Base-by-base conservation (phyloP, 1,284 basidiomycete genomes). In the Malassezia slooffiae region DNA sequence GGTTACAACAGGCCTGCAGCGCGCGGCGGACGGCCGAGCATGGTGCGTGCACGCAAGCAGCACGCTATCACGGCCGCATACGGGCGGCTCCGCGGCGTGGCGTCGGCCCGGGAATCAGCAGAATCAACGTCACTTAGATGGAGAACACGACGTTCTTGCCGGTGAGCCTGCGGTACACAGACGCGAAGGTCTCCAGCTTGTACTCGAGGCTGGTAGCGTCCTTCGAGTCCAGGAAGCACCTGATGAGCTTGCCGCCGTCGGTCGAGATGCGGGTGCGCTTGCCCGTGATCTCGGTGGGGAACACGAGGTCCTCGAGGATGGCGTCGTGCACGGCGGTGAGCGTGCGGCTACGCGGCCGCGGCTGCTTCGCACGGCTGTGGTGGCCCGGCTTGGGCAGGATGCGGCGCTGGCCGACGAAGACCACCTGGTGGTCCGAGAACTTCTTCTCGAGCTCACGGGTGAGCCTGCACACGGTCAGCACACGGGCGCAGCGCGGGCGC, bases 371-470 rank as follows among this genome's bases (percentile, higher is more conserved):
- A 57, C 84, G 83, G 46, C 87, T 87, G 70, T 80, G 85, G 62
- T 88, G 87, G 67, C 87, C 89, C 55, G 91, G 90, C 76, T 93
- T 96, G 77, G 83, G 83, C 73, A 97, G 79, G 81, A 96, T 91
- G 71, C 91, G 83, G 73, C 93, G 89, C 76, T 99, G 93, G 47
- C 86, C 90, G 71, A 97, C 81, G 73, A 99, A 97, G 55, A 97
- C 85, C 72, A 99, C 87, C 75, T 95, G 91, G 70, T 89, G 83
- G 75, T 93, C 88, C 41, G 90, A 88, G 77, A 99, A 96, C 77
- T 97, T 97, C 81, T 99, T 99, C 81, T 97, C 93, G 70, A 99
- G 81, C 74, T 99, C 91, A 54, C 90, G 83, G 60, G 89, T 95
- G 71, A 97, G 82, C 73, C 90, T 96, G 71, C 23, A 22, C 16